Evolutionary conservation across 2,329 filamentous ascomycete genomes (phyloP), one percentile per base, ranked within the genome.

Genomic region (Aspergillus alliaceus): DNA sequence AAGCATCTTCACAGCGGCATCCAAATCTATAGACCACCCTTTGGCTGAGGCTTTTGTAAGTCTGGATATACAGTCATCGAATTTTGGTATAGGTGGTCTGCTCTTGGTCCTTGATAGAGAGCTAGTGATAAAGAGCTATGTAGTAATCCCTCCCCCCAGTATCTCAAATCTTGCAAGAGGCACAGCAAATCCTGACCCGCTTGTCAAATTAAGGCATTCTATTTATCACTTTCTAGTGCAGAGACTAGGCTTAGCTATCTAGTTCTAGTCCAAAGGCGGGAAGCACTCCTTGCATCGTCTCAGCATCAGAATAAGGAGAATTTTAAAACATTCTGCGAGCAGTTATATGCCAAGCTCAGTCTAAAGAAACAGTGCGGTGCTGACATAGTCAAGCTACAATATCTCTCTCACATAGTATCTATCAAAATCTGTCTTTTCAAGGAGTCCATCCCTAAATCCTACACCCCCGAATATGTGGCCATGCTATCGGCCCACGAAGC

Each of bases 371-470:
- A 39, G 15, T 14, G 32, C 12, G 47, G 35, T 6, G 24, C n/a
- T 11, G 53, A 53, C 22, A 37, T 56, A 8, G 12, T 53, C 12
- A 27, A 32, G 12, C 25, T 56, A 24, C 40, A 51, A 2, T 55
- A 24, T 20, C 22, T 52, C 8, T 35, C 47, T n/a, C 56, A 56
- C 8, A 49, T 39, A 2, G 29, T 58, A 4, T 12, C 39, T n/a
- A 14, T 58, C 14, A 52, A 58, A 29, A 58, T 25, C 3, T 44
- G 47, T 18, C 27, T 58, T 2, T 29, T 51, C 15, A 27, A 54
- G 11, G 25, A 18, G 2, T 18, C 50, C 1, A 25, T 34, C 7
- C 27, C 50, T 0, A 37, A 20, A 18, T 27, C 4, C n/a, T 14
- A 40, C 7, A 32, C 27, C 2, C 34, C 53, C 0, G 42, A 50